Conservation (phyloP, 2,329 filamentous ascomycete genomes). For the Aureobasidium leucospermi region DNA sequence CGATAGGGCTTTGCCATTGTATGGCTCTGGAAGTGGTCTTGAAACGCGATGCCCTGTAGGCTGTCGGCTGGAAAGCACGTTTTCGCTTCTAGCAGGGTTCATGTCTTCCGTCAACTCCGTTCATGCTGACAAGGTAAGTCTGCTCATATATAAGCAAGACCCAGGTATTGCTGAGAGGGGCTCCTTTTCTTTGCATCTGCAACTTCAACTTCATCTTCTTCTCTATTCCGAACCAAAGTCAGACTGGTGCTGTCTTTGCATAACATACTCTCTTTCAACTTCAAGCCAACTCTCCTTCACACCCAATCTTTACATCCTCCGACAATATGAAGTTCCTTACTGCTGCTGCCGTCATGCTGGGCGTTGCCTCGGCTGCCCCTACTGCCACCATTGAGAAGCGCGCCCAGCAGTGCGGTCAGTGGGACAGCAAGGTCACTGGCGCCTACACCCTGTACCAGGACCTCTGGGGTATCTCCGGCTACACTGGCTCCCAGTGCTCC, state of each 20-base stretch:
- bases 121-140: neutral
- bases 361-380: constrained; percentile 18
- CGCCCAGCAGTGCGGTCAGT: constrained; percentile 25
- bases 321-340: constrained; percentile 19
- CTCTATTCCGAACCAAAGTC: neutral
- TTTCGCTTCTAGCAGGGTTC: neutral
- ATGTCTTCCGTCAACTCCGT: neutral
- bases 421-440: constrained; percentile 23
- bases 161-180: neutral
- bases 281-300: neutral
- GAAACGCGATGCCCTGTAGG: constrained; percentile 5
- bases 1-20: neutral
- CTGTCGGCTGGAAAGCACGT: neutral
- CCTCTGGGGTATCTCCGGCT: constrained; percentile 37
- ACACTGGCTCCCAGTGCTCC: constrained; percentile 42
- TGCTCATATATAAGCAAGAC: neutral
- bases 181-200: neutral
- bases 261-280: neutral
- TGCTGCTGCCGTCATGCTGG: constrained; percentile 14
- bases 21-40: neutral
- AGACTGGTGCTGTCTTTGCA: constrained; percentile 14
- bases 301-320: neutral
- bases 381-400: constrained; percentile 17
- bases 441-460: constrained; percentile 33
- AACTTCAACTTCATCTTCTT: neutral